These are phyloP conservation scores for Hyaloscypha hepaticicola DNA, from an alignment of 495 filamentous ascomycete species.

Conservation along the genomic window DNA sequence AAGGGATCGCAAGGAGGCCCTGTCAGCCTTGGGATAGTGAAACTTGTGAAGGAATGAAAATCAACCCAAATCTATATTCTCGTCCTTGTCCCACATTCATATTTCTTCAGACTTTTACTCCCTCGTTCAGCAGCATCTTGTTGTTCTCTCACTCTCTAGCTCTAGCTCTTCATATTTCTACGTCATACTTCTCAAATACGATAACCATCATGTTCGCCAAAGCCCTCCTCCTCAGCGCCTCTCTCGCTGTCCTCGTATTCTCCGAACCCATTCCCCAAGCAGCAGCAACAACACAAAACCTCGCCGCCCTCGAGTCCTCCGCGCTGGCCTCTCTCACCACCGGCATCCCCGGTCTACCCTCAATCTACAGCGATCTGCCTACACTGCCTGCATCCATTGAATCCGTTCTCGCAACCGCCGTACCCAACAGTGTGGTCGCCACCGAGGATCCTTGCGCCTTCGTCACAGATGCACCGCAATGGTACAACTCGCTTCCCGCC, in stretches of 20 bases:
- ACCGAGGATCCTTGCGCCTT: background rate
- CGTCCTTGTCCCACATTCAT: background rate
- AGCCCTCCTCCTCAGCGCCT: conserved; percentile 7
- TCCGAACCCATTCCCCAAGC: conserved; percentile 19
- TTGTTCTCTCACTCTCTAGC: background rate
- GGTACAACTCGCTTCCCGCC: conserved; percentile 16
- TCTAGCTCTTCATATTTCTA: background rate
- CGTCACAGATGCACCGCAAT: background rate
- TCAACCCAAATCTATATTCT: background rate
- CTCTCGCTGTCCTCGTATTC: conserved; percentile 4
- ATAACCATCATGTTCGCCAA: conserved; percentile 8
- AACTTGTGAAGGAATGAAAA: background rate
- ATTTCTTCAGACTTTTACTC: background rate
- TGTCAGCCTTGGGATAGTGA: background rate
- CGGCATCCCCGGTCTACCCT: background rate
- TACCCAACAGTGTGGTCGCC: background rate
- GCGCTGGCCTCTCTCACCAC: conserved; percentile 1
- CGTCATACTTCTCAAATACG: background rate
- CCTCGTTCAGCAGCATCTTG: background rate
- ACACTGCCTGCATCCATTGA: conserved; percentile 14
- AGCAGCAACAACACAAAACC: background rate
- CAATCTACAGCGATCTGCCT: conserved; percentile 7
- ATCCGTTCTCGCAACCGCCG: conserved; percentile 19
- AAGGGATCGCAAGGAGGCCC: background rate
- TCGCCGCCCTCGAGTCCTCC: background rate